Conservation (phyloP, 2,329 filamentous ascomycete species). For the Microsporum audouinii region DNA sequence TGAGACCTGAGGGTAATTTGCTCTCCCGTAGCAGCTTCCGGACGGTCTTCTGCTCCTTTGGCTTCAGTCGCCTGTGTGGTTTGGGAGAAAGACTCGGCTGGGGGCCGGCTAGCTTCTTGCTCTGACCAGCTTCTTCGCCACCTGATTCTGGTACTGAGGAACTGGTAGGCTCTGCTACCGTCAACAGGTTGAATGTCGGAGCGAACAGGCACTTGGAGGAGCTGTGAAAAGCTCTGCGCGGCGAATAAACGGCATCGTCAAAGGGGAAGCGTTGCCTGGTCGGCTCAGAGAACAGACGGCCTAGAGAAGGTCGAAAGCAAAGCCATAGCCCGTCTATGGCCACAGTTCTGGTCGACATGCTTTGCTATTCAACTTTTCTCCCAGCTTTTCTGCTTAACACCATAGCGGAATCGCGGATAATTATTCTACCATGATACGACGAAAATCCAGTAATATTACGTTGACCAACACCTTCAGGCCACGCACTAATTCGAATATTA, state of each 20-base stretch:
- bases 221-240: neutral
- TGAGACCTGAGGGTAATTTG: conserved; percentile 16
- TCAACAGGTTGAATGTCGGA: neutral
- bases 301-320: conserved; percentile 31
- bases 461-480: too few species aligned
- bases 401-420: too few species aligned
- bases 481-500: too few species aligned
- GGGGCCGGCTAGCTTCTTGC: neutral
- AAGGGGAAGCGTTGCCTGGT: neutral
- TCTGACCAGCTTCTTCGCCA: neutral
- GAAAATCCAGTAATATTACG: too few species aligned
- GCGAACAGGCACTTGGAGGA: neutral
- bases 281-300: neutral
- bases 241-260: neutral
- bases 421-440: too few species aligned
- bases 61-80: neutral
- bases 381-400: neutral
- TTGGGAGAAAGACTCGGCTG: neutral
- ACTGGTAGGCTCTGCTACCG: neutral
- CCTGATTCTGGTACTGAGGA: neutral
- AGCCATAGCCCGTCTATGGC: conserved; percentile 32
- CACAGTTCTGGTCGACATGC: conserved; percentile 23
- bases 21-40: conserved; percentile 4
- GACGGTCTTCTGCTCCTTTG: neutral
- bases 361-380: neutral